A percentile compares a stretch with the other conserved stretches of the same genome.
Conservation (phyloP, 345 rosid species). For the Schrenkiella parvula region DNA sequence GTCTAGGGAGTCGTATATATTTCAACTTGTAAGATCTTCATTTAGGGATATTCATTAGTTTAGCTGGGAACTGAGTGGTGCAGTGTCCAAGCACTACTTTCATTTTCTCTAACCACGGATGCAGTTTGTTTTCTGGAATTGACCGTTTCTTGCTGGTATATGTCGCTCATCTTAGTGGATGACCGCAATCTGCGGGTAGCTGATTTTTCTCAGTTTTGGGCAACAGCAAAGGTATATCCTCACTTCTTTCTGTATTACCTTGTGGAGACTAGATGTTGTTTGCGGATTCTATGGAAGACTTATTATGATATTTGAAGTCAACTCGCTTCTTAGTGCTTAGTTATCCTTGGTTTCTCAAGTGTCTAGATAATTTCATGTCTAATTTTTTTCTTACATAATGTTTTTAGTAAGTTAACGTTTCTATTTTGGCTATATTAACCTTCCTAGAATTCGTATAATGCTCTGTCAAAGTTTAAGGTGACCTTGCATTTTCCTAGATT, state of each 20-base stretch:
- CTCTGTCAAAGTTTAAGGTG: neutral
- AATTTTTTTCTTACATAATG: neutral
- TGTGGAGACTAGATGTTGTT: constrained; percentile 31
- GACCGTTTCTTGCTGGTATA: constrained; percentile 96
- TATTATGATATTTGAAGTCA: constrained; percentile 36
- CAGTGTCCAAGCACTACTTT: constrained; percentile 83
- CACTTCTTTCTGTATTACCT: constrained; percentile 51
- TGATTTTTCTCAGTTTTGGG: constrained; percentile 99
- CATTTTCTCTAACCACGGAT: constrained; percentile 85
- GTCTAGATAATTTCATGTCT: neutral
- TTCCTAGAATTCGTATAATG: neutral
- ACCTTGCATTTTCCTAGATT: constrained; percentile 7
- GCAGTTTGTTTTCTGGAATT: constrained; percentile 98
- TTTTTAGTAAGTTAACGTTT: neutral
- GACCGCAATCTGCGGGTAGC: constrained; percentile 99
- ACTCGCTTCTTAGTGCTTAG: constrained; percentile 21
- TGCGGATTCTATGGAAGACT: constrained; percentile 19
- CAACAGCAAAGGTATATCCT: constrained; percentile 97
- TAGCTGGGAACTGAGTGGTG: constrained; percentile 72
- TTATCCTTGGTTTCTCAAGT: constrained; percentile 21
- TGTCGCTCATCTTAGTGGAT: constrained; percentile 99
- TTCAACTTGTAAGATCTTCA: constrained; percentile 24
- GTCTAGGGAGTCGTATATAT: constrained; percentile 31
- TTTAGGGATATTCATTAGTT: constrained; percentile 44
- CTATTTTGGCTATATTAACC: constrained; percentile 4